Conservation (phyloP, 192 early-diverging fungal genomes). For the Coemansia sp. region DNA sequence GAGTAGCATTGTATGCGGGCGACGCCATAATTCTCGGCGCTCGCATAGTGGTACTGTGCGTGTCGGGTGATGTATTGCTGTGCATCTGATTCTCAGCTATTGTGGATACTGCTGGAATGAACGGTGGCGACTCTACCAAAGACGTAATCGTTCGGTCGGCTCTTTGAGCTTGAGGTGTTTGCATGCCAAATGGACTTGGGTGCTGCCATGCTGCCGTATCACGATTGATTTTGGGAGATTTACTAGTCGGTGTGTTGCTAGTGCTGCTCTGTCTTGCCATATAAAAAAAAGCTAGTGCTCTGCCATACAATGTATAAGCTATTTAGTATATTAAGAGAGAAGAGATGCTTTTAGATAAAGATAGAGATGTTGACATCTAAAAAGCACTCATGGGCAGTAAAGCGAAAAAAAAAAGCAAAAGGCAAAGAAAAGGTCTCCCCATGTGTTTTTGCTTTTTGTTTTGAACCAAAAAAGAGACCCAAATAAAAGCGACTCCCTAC, state of each 20-base stretch:
- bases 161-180: constrained; percentile 15
- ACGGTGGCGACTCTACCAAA: neutral
- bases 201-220: constrained; percentile 3
- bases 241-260: neutral
- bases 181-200: constrained; percentile 8
- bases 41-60: neutral
- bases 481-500: constrained; percentile 11
- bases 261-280: constrained; percentile 3
- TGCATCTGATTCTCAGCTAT: constrained; percentile 1
- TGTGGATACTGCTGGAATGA: neutral
- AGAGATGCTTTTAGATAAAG: neutral
- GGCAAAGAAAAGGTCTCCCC: neutral
- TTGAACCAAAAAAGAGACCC: constrained; percentile 9
- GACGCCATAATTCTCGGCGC: constrained; percentile 9
- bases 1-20: constrained; percentile 4
- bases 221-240: neutral
- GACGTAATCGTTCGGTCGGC: neutral
- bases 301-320: constrained; percentile 1
- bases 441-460: constrained; percentile 8
- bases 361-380: constrained; percentile 9
- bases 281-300: neutral
- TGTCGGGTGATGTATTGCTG: constrained; percentile 1
- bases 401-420: constrained; percentile 2
- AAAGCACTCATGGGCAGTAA: neutral
- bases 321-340: neutral